Conservation (phyloP, 1,284 basidiomycete species). For the Moesziomyces sp. region DNA sequence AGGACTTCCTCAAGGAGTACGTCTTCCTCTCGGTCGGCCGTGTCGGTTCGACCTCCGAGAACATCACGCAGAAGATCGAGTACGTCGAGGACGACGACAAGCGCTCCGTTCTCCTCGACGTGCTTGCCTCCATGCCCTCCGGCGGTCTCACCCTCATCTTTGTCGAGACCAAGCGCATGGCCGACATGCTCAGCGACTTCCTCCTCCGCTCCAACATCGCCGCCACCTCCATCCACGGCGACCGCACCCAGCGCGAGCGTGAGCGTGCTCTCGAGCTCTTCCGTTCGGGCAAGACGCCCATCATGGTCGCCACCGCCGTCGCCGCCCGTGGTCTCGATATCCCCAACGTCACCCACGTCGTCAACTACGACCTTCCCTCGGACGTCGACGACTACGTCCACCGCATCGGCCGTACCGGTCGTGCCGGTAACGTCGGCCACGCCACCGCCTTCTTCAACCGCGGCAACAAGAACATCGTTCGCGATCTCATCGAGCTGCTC, state of each 20-base stretch:
- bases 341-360: constrained; percentile 97
- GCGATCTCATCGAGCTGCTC: constrained; percentile 90
- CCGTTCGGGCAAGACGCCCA: constrained; percentile 91
- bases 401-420: constrained; percentile 88
- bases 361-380: constrained; percentile 98
- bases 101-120: constrained; percentile 93
- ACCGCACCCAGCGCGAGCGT: constrained; percentile 96
- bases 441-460: constrained; percentile 74
- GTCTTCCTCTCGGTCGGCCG: constrained; percentile 98
- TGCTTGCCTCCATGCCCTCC: constrained; percentile 80
- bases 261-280: constrained; percentile 95
- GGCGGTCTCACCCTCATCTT: constrained; percentile 92
- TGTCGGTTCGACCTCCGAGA: constrained; percentile 97
- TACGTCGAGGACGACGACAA: constrained; percentile 98
- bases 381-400: constrained; percentile 83
- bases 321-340: constrained; percentile 99
- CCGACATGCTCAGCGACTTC: constrained; percentile 97
- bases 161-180: constrained; percentile 99
- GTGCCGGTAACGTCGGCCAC: constrained; percentile 97
- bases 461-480: constrained; percentile 77
- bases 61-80: constrained; percentile 98
- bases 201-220: constrained; percentile 84
- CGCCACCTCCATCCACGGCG: constrained; percentile 96
- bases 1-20: constrained; percentile 84
- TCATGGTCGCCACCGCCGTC: constrained; percentile 97